Conservation (phyloP, 345 rosid genomes). For the Pistacia atlantica region DNA sequence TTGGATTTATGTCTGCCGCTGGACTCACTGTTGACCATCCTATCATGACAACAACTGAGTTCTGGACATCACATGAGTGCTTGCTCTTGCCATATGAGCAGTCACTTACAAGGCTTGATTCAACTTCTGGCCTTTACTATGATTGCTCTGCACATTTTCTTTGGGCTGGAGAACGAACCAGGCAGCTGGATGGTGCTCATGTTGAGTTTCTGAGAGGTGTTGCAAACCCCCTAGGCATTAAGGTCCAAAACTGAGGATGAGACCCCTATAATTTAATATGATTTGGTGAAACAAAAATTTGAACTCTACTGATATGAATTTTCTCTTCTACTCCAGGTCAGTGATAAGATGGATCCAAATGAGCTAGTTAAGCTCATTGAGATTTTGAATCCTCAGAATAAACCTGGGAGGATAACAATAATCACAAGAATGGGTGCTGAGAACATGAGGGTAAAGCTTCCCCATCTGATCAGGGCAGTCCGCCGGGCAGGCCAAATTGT, state of each 20-base stretch:
- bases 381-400: slow-evolving; percentile 84
- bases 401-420: slow-evolving; percentile 83
- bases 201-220: slow-evolving; percentile 78
- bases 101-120: slow-evolving; percentile 68
- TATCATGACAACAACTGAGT: slow-evolving; percentile 72
- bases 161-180: slow-evolving; percentile 78
- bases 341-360: slow-evolving; percentile 93
- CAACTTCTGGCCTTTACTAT: slow-evolving; percentile 70
- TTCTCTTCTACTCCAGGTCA: slow-evolving; percentile 51
- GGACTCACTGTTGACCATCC: slow-evolving; percentile 79
- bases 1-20: slow-evolving; percentile 77
- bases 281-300: neutral
- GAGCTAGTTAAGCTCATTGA: slow-evolving; percentile 84
- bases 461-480: slow-evolving; percentile 81
- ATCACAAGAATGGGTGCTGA: slow-evolving; percentile 94
- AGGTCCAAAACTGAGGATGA: slow-evolving; percentile 37
- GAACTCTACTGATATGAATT: slow-evolving; percentile 12
- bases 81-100: slow-evolving; percentile 75
- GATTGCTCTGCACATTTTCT: slow-evolving; percentile 81
- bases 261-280: neutral
- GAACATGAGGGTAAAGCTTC: slow-evolving; percentile 95
- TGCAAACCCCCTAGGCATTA: slow-evolving; percentile 78
- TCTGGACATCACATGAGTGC: slow-evolving; percentile 85
- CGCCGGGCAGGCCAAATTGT: slow-evolving; percentile 81
- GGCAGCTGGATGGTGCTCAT: slow-evolving; percentile 79